Evolutionary conservation across 75 land plant genomes (phyloP).

Genomic region (Pinus taeda): DNA sequence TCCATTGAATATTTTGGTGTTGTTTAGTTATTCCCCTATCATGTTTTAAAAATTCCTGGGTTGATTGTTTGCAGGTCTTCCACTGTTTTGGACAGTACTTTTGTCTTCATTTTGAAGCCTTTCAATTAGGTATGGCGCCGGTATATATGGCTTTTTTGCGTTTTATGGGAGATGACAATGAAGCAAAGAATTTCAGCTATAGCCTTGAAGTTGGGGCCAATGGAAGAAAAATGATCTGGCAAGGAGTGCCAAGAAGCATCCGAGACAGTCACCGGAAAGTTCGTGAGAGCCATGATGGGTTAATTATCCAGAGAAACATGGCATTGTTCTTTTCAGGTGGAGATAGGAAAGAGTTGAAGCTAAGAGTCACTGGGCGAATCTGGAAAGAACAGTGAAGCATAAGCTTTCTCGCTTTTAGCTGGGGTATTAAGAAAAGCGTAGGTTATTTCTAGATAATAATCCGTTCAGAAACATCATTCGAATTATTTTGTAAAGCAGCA

Average conservation of each 20-base stretch:
- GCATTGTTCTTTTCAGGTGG: slow-evolving; percentile 65
- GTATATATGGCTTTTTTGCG: slow-evolving; percentile 79
- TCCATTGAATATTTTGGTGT: neutral
- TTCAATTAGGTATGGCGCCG: slow-evolving; percentile 64
- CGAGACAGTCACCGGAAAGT: slow-evolving; percentile 59
- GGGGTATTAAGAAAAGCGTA: too few species aligned
- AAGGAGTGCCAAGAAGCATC: slow-evolving; percentile 63
- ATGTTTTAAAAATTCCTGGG: too few species aligned
- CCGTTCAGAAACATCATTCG: neutral
- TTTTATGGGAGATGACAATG: slow-evolving; percentile 62
- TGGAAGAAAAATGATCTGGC: slow-evolving; percentile 55
- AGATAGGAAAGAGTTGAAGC: slow-evolving; percentile 57
- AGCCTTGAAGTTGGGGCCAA: slow-evolving; percentile 57
- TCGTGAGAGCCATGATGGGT: slow-evolving; percentile 62
- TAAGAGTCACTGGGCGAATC: slow-evolving; percentile 55
- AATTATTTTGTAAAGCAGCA: neutral
- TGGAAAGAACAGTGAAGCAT: slow-evolving; percentile 47
- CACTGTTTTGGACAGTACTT: slow-evolving; percentile 96
- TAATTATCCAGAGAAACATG: slow-evolving; percentile 64
- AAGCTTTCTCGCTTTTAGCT: neutral
- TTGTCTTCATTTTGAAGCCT: slow-evolving; percentile 64
- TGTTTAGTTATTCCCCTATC: neutral
- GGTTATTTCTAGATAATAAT: neutral
- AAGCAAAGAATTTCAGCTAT: slow-evolving; percentile 51
- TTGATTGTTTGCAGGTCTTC: slow-evolving; percentile 47